Base-by-base conservation (phyloP, 164 flowering plant species). In the Berberis thunbergii region DNA sequence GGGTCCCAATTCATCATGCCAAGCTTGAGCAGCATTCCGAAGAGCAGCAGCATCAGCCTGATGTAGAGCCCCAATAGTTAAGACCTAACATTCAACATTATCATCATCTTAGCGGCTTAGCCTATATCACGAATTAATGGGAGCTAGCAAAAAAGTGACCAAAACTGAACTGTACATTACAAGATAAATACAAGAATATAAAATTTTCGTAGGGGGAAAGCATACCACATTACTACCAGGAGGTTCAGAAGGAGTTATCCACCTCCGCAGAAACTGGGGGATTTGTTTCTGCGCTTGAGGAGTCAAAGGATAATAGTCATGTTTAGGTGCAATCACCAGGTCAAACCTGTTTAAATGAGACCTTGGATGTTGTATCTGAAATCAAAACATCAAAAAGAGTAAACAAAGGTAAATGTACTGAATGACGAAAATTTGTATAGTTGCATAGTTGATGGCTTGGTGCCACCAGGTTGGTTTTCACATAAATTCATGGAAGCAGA, bases 361-460 rank as follows among this genome's bases (percentile, higher is more conserved):
- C 74, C 99, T 81, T 58, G 99, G 99, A 82, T 94, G 99, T 74
- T 89, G 96, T 66, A 93, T 85, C 98, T 93, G 81, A 50, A 60
- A 10, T 49, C 49, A 70, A 1, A 5, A 38, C 8, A 11, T 7
- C 12, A 60, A 45, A 45, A 50, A 62, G 54, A 26, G 10, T 26
- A 52, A 52, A 4, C n/a, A 52, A 6, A 52, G 26, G 26, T 52
- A 52, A 10, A 3, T 52, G 11, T 5, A 50, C 10, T 10, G 54
- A 12, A 52, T 52, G 1, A 12, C 26, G 26, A 26, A 26, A 26
- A 26, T 26, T 26, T 26, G 26, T 26, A 26, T 26, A 26, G 26
- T 26, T 26, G 26, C 26, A 26, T 26, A 26, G 26, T 26, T 26
- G 26, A 26, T 26, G 26, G 26, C 26, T 26, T 26, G 26, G 26